Evolutionary conservation across 768 basidiomycete genomes (phyloP).

Genomic region (Pleurotus giganteus): DNA sequence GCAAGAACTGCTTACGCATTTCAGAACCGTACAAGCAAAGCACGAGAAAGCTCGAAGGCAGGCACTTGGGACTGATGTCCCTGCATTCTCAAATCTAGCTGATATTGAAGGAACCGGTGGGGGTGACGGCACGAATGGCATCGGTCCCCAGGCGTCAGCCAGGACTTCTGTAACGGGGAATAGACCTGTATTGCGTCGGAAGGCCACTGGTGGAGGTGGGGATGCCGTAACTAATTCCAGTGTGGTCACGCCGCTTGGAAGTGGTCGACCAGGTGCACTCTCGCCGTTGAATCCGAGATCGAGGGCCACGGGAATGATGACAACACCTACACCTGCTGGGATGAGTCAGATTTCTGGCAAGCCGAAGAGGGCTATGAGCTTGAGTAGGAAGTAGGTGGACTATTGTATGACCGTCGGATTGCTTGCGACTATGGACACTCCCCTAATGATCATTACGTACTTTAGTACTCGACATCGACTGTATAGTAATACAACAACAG

Average conservation of each 20-base stretch:
- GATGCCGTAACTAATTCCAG: constrained; percentile 24
- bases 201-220: constrained; percentile 58
- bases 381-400: constrained; percentile 18
- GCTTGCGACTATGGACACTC: background rate
- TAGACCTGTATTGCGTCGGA: constrained; percentile 55
- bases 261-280: constrained; percentile 46
- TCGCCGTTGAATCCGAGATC: constrained; percentile 77
- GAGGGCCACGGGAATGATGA: constrained; percentile 40
- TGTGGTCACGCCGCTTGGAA: constrained; percentile 20
- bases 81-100: constrained; percentile 47
- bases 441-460: background rate
- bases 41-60: constrained; percentile 91
- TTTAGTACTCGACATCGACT: background rate
- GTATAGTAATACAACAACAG: constrained; percentile 3
- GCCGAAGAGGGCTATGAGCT: constrained; percentile 15
- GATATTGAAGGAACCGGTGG: constrained; percentile 39
- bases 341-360: background rate
- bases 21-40: constrained; percentile 82
- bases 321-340: background rate
- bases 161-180: constrained; percentile 24
- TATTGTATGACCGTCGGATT: background rate
- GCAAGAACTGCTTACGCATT: constrained; percentile 91
- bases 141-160: constrained; percentile 19
- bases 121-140: constrained; percentile 25
- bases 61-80: constrained; percentile 62